A percentile compares a stretch with the other conserved stretches of the same genome.
phyloP scores from a whole-genome alignment of 805 yeast genomes.

The Saccharomycopsis javanensis region DNA sequence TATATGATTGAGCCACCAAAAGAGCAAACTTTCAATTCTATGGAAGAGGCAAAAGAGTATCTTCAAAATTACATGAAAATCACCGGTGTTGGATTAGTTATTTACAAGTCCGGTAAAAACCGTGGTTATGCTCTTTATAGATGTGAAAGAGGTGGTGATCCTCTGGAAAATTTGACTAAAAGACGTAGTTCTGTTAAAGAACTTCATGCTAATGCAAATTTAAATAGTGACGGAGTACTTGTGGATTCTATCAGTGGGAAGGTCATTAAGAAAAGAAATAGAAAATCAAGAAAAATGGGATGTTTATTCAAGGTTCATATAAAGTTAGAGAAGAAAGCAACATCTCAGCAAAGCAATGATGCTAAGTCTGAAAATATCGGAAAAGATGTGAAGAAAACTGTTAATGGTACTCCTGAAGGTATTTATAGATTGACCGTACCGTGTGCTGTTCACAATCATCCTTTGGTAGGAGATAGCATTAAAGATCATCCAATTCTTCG shows the following conservation, averaged over 20 bases:
- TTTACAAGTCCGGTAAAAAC: conserved; percentile 19
- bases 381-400: background rate
- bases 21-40: conserved; percentile 14
- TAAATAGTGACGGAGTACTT: conserved; percentile 4
- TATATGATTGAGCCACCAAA: conserved; percentile 8
- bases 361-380: background rate
- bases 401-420: background rate
- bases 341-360: background rate
- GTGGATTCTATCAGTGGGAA: conserved; percentile 6
- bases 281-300: conserved; percentile 13
- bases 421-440: conserved; percentile 14
- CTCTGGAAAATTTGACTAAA: conserved; percentile 16
- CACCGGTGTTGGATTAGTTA: conserved; percentile 15
- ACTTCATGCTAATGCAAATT: background rate
- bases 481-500: conserved; percentile 18
- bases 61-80: conserved; percentile 14
- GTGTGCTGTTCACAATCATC: conserved; percentile 14
- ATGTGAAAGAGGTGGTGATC: conserved; percentile 19
- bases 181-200: conserved; percentile 7
- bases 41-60: conserved; percentile 18
- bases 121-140: conserved; percentile 20
- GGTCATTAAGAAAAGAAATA: conserved; percentile 10
- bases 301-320: conserved; percentile 18
- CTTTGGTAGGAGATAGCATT: conserved; percentile 4
- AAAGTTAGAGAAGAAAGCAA: conserved; percentile 14